Evolutionary conservation across 2,329 filamentous ascomycete species (phyloP), one percentile per base, ranked within the genome.

Genomic region (Aspergillus sp.): DNA sequence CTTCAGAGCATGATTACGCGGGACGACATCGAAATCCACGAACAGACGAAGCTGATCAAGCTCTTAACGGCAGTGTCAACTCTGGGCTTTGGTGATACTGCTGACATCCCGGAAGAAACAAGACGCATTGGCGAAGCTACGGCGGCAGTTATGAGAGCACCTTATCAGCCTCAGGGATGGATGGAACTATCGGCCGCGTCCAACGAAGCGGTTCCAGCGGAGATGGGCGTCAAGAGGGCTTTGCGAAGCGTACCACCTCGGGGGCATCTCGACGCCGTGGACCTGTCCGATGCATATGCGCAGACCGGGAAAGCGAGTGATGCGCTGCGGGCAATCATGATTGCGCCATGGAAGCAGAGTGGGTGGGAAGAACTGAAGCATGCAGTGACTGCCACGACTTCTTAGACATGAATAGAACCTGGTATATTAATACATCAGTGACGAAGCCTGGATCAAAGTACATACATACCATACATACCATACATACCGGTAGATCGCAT

Each of bases 161-260:
- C 94, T 0, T 80, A 87, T 53, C 81, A 91, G 53, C 85, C 91
- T 0, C 83, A 88, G 48, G 89, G 91, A 0, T 99, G 94, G 94
- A 81, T 84, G 40, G 80, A 88, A 47, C 77, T 97, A 20, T 85
- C 88, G 0, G 79, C 84, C 34, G 70, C 82, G 0, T 81, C 80
- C 0, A 82, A 80, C 2, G 73, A 78, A 40, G 62, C 68, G 4
- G 80, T 80, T 59, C 76, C 81, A 6, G 87, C 89, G 2, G 84
- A 89, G 59, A 91, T 96, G 85, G 89, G 91, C 1, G 77, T 96
- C 55, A 81, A 86, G 64, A 89, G 91, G n/a, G 91, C 92, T 0
- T 66, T 82, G 34, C 85, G 86, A 61, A 85, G 83, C 7, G 84
- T 92, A 2, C 88, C 91, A 32, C 91, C 92, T 0, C 73, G 80